Percentiles rank a stretch among this genome's conserved stretches.
These are phyloP conservation scores for Wickerhamiella domercqiae DNA, from an alignment of 805 yeast genomes.

Conservation along the genomic window DNA sequence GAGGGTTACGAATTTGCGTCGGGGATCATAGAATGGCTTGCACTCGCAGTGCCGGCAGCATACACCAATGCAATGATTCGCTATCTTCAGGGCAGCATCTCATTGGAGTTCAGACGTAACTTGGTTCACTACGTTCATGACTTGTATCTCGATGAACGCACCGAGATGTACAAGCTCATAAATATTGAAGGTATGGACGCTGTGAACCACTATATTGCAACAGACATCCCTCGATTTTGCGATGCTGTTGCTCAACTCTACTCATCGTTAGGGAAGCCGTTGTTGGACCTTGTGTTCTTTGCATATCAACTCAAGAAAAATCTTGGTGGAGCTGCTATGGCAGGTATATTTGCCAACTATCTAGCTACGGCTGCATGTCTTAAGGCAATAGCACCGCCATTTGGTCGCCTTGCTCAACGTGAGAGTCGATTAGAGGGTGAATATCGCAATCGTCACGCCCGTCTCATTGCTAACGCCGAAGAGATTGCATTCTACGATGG, in stretches of 20 bases:
- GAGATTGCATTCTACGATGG: constrained; percentile 93
- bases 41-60: constrained; percentile 84
- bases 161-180: constrained; percentile 71
- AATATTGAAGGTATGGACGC: constrained; percentile 44
- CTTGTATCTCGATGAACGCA: constrained; percentile 61
- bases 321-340: constrained; percentile 73
- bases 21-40: constrained; percentile 73
- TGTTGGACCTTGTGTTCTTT: constrained; percentile 71
- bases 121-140: constrained; percentile 80
- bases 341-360: constrained; percentile 70
- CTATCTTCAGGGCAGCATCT: constrained; percentile 56
- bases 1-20: constrained; percentile 57
- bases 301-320: constrained; percentile 70
- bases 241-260: constrained; percentile 69
- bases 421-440: constrained; percentile 76
- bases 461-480: constrained; percentile 76
- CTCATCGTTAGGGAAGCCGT: constrained; percentile 82
- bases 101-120: constrained; percentile 72
- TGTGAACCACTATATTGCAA: constrained; percentile 75
- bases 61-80: constrained; percentile 85
- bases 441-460: constrained; percentile 72
- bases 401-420: constrained; percentile 58
- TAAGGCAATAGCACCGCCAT: constrained; percentile 65
- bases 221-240: constrained; percentile 68
- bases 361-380: constrained; percentile 62